Conservation (phyloP, 2,329 filamentous ascomycete genomes). For the Aspergillus ruber region DNA sequence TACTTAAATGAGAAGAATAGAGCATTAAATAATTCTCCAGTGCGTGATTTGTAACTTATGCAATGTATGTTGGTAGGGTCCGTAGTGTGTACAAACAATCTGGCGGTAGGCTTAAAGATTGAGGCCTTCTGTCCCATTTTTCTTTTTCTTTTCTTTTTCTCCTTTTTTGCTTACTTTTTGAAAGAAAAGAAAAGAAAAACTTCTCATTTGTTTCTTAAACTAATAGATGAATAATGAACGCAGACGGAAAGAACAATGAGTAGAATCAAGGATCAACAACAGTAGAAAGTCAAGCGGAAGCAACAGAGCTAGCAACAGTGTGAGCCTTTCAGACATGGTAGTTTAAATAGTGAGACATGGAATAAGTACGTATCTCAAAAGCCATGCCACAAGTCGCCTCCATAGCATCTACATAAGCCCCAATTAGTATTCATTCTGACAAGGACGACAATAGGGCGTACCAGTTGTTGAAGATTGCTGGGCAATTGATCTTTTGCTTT, state of each 20-base stretch:
- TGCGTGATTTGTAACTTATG: not conserved
- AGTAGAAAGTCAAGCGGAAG: not conserved
- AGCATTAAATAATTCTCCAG: not conserved
- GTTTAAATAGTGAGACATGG: not conserved
- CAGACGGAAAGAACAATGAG: not conserved
- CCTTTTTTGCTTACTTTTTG: no score
- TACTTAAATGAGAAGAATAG: not conserved
- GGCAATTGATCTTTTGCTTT: constrained; percentile 13
- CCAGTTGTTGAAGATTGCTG: constrained; percentile 3
- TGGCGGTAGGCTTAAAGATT: not conserved
- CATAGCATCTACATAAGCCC: not conserved
- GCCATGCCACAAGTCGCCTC: not conserved
- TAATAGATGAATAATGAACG: not conserved
- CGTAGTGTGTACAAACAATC: not conserved
- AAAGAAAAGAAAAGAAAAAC: not conserved
- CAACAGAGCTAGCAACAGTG: not conserved
- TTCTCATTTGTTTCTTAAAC: not conserved
- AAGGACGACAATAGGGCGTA: not conserved
- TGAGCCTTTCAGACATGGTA: not conserved
- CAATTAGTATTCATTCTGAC: not conserved
- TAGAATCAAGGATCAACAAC: not conserved
- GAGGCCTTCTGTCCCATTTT: not conserved
- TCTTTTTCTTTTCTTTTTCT: not conserved
- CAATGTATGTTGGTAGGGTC: not conserved
- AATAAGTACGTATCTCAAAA: not conserved